These are phyloP conservation scores for sorghum (Sorghum bicolor) DNA, from an alignment of 176 grass and related monocot species.

Conservation along the genomic window DNA sequence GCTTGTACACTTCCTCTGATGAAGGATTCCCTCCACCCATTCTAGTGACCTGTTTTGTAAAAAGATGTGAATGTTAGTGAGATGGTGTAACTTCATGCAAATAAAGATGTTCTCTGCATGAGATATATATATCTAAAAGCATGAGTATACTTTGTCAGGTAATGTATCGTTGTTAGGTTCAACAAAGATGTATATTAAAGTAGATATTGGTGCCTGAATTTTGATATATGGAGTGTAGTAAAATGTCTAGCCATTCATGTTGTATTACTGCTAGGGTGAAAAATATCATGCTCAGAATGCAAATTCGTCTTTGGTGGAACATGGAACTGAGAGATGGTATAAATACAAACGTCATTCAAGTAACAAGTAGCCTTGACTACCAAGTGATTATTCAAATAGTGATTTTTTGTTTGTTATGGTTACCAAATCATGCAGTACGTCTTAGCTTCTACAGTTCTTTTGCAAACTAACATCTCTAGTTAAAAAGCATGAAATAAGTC, in stretches of 20 bases:
- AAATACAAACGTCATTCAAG: not conserved
- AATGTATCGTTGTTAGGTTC: not conserved
- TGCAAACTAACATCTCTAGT: too few relatives aligned
- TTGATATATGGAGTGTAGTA: not conserved
- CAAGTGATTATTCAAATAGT: not conserved
- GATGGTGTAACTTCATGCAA: not conserved
- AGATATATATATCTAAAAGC: too few relatives aligned
- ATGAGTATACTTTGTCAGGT: not conserved
- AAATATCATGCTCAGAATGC: too few relatives aligned
- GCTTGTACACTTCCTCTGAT: not conserved
- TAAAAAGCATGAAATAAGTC: too few relatives aligned
- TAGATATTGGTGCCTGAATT: not conserved
- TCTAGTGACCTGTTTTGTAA: slow-evolving; percentile 24
- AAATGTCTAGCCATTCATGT: not conserved
- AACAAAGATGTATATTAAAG: not conserved
- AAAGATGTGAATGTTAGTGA: not conserved
- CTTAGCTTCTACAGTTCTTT: too few relatives aligned
- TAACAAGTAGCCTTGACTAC: not conserved
- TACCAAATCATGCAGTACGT: too few relatives aligned
- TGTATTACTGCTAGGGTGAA: not conserved
- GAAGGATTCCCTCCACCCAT: not conserved
- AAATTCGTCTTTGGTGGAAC: not conserved
- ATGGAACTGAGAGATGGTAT: not conserved
- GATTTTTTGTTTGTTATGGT: not conserved
- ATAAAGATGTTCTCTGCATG: not conserved